Evolutionary conservation across 257 asterid species (phyloP), one percentile per base, ranked within the genome.

Genomic region (Ehretia macrophylla): DNA sequence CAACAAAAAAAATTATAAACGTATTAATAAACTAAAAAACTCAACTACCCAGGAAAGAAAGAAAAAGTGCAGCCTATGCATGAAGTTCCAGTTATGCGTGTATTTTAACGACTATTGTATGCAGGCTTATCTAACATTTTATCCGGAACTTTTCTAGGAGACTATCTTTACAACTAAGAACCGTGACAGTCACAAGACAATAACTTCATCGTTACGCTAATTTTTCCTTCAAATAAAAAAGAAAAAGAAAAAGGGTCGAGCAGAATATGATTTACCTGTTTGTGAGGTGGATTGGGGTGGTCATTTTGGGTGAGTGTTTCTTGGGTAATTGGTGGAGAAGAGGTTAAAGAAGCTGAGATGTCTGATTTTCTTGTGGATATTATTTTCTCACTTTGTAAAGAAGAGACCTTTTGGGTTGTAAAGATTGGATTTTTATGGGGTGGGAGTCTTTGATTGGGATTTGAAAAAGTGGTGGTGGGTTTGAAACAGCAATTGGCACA

Each of bases 251-350:
- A 22, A 49, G 46, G 21, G 38, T 14, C 3, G 11, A 52, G 44
- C n/a, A n/a, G 39, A 8, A 27, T 44, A 3, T 18, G 40, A 27
- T 8, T 3, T 14, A 75, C 81, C 78, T 64, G 65, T 52, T 65
- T 76, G 17, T 47, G 78, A 57, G 65, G 63, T 54, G 70, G 56
- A 67, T 21, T 16, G 1, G 78, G 17, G n/a, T n/a, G n/a, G 46
- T 32, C 14, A 22, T 66, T 67, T 47, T 44, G 49, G 37, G 65
- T 20, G 46, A 52, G 40, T 5, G 60, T 49, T 60, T 45, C 63
- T 50, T 55, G 61, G 5, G 65, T 23, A 17, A 62, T 58, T 18
- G 27, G 10, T 0, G 54, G 46, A 9, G 68, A 16, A 11, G 21
- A 50, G 40, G 70, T 48, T 19, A 75, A 67, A 32, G 72, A 49